Evolutionary conservation across 768 basidiomycete species (phyloP).

Genomic region (Suillus subaureus): DNA sequence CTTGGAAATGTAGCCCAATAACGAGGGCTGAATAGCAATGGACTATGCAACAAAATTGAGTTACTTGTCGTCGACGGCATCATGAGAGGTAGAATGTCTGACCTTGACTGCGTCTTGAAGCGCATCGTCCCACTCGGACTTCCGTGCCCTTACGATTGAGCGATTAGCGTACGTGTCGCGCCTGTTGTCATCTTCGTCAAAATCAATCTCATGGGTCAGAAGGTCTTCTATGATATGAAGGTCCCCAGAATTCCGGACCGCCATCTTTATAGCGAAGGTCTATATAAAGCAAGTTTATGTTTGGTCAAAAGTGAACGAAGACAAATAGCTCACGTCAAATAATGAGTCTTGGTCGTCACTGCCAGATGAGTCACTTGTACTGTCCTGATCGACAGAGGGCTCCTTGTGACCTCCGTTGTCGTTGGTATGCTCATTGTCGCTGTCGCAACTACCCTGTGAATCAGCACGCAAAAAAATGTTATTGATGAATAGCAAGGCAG

Average conservation of each 20-base stretch:
- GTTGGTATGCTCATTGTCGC: neutral
- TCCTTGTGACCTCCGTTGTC: neutral
- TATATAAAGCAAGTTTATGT: neutral
- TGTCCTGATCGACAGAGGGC: neutral
- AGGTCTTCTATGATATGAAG: neutral
- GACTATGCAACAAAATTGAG: neutral
- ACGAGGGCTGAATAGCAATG: neutral
- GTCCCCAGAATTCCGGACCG: neutral
- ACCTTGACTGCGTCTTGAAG: neutral
- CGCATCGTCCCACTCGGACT: neutral
- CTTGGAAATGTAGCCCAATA: neutral
- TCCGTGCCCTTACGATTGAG: neutral
- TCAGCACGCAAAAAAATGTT: neutral
- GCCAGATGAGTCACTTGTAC: neutral
- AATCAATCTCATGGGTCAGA: neutral
- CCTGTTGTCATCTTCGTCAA: neutral
- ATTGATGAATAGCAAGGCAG: neutral
- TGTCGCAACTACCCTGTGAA: neutral
- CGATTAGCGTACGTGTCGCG: neutral
- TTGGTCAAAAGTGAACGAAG: neutral
- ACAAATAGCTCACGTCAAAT: neutral
- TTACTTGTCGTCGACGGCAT: neutral
- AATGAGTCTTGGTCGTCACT: neutral
- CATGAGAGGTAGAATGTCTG: neutral
- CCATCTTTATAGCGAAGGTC: neutral